Evolutionary conservation across 2,329 filamentous ascomycete species (phyloP), one percentile per base, ranked within the genome.

Genomic region (Pyricularia sp.): DNA sequence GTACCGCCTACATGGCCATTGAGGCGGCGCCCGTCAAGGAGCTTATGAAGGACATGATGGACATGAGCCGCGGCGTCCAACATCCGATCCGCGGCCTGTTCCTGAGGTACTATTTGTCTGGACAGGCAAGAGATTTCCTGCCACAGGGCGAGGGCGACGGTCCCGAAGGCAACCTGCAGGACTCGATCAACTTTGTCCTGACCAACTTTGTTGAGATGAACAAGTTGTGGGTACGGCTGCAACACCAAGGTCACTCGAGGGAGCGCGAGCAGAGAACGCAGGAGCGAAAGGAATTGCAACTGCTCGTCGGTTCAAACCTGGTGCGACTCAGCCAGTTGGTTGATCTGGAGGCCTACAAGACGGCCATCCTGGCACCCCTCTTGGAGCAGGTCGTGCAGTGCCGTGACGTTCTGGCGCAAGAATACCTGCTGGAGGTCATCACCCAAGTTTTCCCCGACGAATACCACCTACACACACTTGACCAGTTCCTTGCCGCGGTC

Each of bases 1-100:
- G 95, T 70, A 99, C 95, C 2, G 96, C 97, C 66, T 99, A 99
- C 83, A 99, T 99, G 95, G 90, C 92, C 30, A 96, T 99, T 76
- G 92, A 95, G 76, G 95, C 98, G 85, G 95, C 96, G 70, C 95
- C 95, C 0, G 95, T 99, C 73, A 99, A 99, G 82, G 95, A 99
- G 83, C 93, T 99, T 71, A 99, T 99, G 95, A 99, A 99, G 81
- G 95, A 99, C 79, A 99, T 99, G 95, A 99, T 99, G 95, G 95
- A 99, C 80, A 99, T 99, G 95, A 98, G 93, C 80, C 88, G 95
- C 72, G 95, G 95, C 69, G 94, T 99, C 26, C 95, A 99, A 77
- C 95, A 99, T 79, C 95, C 95, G 20, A 94, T 97, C 71, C 92
- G 95, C 69, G 95, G 95, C 23, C 84, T 99, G 69, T 99, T 99